Conservation (phyloP, 345 rosid species). For the Ceriops tagal region DNA sequence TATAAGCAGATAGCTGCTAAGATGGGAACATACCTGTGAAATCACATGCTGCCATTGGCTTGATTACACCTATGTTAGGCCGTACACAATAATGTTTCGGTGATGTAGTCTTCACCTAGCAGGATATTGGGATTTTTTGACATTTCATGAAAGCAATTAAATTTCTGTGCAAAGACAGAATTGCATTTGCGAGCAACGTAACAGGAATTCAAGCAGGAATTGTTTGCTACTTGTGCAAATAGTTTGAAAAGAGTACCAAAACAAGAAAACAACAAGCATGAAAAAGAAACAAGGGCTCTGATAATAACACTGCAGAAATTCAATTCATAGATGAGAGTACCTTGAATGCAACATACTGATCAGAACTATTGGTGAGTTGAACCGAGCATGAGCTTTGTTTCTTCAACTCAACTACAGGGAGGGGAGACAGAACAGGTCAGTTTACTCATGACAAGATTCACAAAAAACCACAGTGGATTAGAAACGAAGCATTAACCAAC, state of each 20-base stretch:
- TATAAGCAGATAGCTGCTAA: too few species aligned
- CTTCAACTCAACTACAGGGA: slow-evolving; percentile 46
- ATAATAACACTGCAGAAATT: background rate
- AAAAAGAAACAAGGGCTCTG: background rate
- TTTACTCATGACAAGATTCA: background rate
- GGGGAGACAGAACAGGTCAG: background rate
- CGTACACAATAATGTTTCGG: slow-evolving; percentile 53
- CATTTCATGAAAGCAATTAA: background rate
- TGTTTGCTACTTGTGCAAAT: background rate
- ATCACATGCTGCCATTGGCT: slow-evolving; percentile 37
- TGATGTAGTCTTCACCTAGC: slow-evolving; percentile 58
- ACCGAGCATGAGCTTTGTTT: slow-evolving; percentile 45
- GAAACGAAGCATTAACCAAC: background rate
- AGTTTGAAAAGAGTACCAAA: background rate
- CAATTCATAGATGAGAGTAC: slow-evolving; percentile 14
- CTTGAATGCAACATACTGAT: slow-evolving; percentile 60
- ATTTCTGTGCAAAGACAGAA: too few species aligned
- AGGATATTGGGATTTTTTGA: background rate
- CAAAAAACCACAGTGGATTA: background rate
- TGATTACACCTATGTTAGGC: slow-evolving; percentile 47
- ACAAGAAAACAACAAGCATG: background rate
- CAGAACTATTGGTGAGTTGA: slow-evolving; percentile 42
- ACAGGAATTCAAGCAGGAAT: background rate
- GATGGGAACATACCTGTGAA: slow-evolving; percentile 34
- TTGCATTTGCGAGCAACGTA: background rate